Percentiles rank a stretch among this genome's conserved stretches.
phyloP scores from a whole-genome alignment of 148 eudicot genomes.

The Arctostaphylos glauca region DNA sequence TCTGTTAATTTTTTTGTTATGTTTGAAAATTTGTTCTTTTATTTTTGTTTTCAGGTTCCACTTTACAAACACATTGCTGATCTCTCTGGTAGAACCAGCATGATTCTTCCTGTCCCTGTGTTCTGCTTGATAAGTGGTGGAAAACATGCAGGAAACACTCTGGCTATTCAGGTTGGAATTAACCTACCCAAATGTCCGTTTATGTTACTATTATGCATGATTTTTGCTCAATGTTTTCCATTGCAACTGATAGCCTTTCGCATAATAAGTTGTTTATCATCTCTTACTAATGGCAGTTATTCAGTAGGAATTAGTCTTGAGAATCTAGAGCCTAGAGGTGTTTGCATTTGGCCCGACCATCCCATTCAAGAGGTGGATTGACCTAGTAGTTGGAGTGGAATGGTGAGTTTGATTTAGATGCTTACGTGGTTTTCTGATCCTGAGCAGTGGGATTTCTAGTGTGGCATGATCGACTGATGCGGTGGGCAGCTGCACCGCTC shows the following conservation, averaged over 20 bases:
- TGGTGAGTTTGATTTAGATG: background rate
- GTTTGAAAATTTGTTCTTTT: background rate
- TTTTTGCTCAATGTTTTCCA: background rate
- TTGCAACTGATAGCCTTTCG: conserved; percentile 8
- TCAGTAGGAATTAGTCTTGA: background rate
- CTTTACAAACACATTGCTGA: conserved; percentile 93
- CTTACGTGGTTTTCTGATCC: background rate
- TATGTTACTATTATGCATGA: background rate
- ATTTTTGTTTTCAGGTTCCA: conserved; percentile 56
- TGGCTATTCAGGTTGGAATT: conserved; percentile 70
- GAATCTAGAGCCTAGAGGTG: background rate
- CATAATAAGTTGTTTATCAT: background rate
- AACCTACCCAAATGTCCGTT: background rate
- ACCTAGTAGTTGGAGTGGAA: background rate
- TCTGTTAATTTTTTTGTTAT: background rate
- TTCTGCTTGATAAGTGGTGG: conserved; percentile 92
- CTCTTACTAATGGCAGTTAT: background rate
- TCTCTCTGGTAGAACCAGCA: conserved; percentile 67
- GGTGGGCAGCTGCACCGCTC: background rate
- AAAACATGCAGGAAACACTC: conserved; percentile 79
- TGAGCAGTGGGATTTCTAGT: background rate
- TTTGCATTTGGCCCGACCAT: background rate
- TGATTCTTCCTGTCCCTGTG: conserved; percentile 79
- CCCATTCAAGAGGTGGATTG: background rate
- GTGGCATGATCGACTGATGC: background rate